Evolutionary conservation across 495 filamentous ascomycete genomes (phyloP).

Genomic region (Usnea hakonensis): DNA sequence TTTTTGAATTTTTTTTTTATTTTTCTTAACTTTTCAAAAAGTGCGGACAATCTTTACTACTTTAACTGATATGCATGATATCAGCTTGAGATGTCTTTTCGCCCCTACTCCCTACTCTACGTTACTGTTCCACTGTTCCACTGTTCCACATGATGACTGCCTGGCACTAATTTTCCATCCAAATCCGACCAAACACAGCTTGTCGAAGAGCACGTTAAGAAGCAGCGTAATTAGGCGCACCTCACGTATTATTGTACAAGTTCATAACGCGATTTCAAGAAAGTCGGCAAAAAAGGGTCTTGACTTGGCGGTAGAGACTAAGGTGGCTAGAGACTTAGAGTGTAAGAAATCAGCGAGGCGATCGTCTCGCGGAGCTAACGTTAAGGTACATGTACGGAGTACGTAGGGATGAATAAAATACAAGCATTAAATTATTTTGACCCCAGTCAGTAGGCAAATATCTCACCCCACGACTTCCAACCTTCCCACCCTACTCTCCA

Average conservation of each 20-base stretch:
- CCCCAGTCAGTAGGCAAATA: background rate
- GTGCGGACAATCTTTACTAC: too few species aligned
- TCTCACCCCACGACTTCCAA: slow-evolving; percentile 9
- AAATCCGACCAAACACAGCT: background rate
- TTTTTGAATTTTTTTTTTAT: too few species aligned
- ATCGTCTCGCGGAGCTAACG: background rate
- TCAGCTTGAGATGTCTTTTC: background rate
- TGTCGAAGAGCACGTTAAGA: background rate
- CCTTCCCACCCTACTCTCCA: background rate
- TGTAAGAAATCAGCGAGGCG: background rate
- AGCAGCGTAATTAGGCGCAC: background rate
- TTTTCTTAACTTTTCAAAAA: too few species aligned
- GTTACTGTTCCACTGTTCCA: too few species aligned
- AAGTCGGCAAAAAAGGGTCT: background rate
- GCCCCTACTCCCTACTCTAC: background rate
- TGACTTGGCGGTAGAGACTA: too few species aligned
- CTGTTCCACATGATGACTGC: background rate
- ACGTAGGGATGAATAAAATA: background rate
- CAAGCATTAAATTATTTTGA: background rate
- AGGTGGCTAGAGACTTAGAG: too few species aligned
- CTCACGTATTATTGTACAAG: background rate
- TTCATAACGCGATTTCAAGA: background rate
- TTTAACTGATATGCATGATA: background rate
- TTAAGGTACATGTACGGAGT: too few species aligned
- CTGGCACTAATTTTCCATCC: background rate